Evolutionary conservation across 768 basidiomycete species (phyloP).

Genomic region (Cyathus striatus): DNA sequence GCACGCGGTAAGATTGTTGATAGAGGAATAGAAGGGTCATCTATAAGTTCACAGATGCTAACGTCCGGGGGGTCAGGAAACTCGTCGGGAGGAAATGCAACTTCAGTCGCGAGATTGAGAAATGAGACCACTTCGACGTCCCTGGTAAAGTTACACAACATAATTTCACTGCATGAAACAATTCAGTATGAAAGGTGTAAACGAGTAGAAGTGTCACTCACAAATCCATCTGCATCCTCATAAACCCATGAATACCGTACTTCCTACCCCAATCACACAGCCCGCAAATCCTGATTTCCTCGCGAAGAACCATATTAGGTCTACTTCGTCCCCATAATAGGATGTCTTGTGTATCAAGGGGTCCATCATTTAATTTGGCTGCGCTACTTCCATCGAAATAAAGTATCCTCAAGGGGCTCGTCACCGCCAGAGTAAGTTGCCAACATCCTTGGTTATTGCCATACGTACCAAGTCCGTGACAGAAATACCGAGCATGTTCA

Average conservation of each 20-base stretch:
- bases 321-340: slow-evolving; percentile 21
- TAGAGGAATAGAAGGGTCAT: background rate
- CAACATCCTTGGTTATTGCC: slow-evolving; percentile 10
- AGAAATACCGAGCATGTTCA: slow-evolving; percentile 10
- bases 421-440: slow-evolving; percentile 15
- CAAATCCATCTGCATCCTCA: slow-evolving; percentile 27
- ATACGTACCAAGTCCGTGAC: background rate
- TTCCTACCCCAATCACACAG: slow-evolving; percentile 27
- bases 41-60: background rate
- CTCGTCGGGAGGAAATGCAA: background rate
- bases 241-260: slow-evolving; percentile 28
- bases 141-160: slow-evolving; percentile 25
- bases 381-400: slow-evolving; percentile 38
- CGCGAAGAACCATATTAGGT: slow-evolving; percentile 9
- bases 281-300: slow-evolving; percentile 16
- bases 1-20: background rate
- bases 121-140: slow-evolving; percentile 18
- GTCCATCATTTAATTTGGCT: slow-evolving; percentile 19
- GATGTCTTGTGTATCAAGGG: slow-evolving; percentile 31
- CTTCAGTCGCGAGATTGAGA: background rate
- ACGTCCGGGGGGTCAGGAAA: background rate
- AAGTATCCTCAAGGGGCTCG: slow-evolving; percentile 23
- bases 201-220: slow-evolving; percentile 8
- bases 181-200: background rate
- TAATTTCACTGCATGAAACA: slow-evolving; percentile 21